Conservation (phyloP, 1,284 basidiomycete species). For the Inonotus obliquus region DNA sequence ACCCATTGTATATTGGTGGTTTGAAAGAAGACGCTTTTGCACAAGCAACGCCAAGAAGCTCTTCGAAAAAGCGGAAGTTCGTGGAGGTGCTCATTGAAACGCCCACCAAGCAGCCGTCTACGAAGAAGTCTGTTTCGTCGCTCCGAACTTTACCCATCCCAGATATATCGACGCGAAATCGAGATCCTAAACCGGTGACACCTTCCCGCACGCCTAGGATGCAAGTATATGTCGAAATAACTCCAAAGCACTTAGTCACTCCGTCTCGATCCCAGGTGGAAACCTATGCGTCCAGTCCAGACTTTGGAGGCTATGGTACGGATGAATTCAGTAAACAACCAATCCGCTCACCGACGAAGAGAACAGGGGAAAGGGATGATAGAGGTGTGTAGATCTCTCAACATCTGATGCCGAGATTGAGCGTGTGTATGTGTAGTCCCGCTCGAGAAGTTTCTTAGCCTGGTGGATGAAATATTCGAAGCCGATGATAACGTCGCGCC, state of each 20-base stretch:
- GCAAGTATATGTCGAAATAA: conserved; percentile 56
- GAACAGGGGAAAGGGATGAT: conserved; percentile 72
- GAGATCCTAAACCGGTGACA: conserved; percentile 21
- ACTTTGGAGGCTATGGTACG: conserved; percentile 57
- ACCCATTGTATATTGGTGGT: conserved; percentile 12
- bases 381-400: conserved; percentile 44
- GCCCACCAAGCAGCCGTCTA: conserved; percentile 5
- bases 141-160: conserved; percentile 16
- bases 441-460: conserved; percentile 64
- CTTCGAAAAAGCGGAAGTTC: conserved; percentile 15
- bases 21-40: neutral
- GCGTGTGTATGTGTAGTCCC: conserved; percentile 42
- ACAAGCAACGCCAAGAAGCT: neutral
- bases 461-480: conserved; percentile 85
- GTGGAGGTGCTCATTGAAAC: conserved; percentile 14
- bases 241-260: conserved; percentile 45
- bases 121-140: neutral
- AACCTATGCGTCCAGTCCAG: conserved; percentile 32
- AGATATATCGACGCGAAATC: conserved; percentile 29
- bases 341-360: conserved; percentile 45
- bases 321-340: conserved; percentile 38
- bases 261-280: conserved; percentile 34
- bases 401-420: neutral
- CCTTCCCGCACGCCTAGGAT: conserved; percentile 32
- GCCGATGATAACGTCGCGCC: conserved; percentile 78